Evolutionary conservation across 176 grass and related monocot species (phyloP), one percentile per base, ranked within the genome.

Genomic region (Melocanna baccifera): DNA sequence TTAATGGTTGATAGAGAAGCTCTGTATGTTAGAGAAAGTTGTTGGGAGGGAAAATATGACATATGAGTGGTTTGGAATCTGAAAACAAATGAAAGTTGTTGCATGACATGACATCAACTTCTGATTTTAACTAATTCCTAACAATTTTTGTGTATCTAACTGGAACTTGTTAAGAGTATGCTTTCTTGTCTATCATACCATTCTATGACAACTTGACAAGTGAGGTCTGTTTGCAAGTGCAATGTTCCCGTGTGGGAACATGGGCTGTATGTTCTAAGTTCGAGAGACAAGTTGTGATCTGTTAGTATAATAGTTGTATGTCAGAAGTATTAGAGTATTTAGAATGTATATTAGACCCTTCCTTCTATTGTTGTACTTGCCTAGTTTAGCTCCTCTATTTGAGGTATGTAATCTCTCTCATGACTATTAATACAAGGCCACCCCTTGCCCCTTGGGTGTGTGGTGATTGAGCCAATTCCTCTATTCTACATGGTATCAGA

Each of bases 21-120:
- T 43, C 32, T 50, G 23, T 83, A 62, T 59, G 84, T 79, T 78
- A 83, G 57, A 59, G 30, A 76, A 81, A 87, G 84, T 84, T 80
- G 84, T 79, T 90, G 75, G 59, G 61, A 61, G 79, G 42, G 65
- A 48, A 39, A 7, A 46, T 68, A 36, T 30, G 28, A 58, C 4
- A 12, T 42, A 26, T 30, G 62, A 81, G 12, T 40, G 58, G 48
- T 73, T 78, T 83, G 67, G 47, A 67, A 79, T 73, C 58, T 74
- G 41, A 43, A 67, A 82, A 67, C 20, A 73, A 86, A 65, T 86
- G 40, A 41, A 19, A 74, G 80, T 55, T 87, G 79, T 61, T 83
- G 67, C 40, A 39, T 61, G 80, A 59, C 20, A 65, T 57, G 57
- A 7, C 56, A 58, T 57, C 29, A 48, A 14, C 2, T 71, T 68